Evolutionary conservation across 371 early-diverging fungal species (phyloP).

Genomic region (Apophysomyces ossiformis): DNA sequence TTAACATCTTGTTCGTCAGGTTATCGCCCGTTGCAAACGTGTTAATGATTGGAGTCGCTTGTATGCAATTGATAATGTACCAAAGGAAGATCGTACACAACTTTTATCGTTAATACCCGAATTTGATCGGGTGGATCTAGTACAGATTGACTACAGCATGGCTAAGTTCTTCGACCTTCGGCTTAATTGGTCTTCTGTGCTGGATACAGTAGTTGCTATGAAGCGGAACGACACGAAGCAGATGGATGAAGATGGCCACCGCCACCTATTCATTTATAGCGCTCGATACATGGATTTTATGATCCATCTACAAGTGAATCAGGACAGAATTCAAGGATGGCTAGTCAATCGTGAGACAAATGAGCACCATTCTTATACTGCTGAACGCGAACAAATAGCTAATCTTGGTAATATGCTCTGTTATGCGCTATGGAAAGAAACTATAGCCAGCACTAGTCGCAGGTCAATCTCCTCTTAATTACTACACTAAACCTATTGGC

Average conservation of each 20-base stretch:
- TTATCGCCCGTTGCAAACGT: conserved; percentile 36
- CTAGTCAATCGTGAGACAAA: conserved; percentile 42
- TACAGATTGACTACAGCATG: conserved; percentile 33
- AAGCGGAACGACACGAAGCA: conserved; percentile 27
- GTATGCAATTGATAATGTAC: conserved; percentile 20
- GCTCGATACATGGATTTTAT: conserved; percentile 50
- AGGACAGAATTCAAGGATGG: conserved; percentile 33
- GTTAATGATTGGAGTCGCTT: conserved; percentile 42
- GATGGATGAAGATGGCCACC: conserved; percentile 27
- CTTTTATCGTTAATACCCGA: conserved; percentile 30
- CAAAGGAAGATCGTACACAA: conserved; percentile 19
- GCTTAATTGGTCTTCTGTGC: conserved; percentile 37
- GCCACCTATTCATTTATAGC: conserved; percentile 40
- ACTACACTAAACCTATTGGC: too few species aligned
- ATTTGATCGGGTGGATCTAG: conserved; percentile 39
- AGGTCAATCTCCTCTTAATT: too few species aligned
- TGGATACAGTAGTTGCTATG: conserved; percentile 28
- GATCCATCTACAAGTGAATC: conserved; percentile 35
- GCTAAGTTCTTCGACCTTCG: conserved; percentile 23
- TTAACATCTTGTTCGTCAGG: conserved; percentile 22
- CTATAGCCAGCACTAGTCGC: background rate
- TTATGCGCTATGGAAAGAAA: conserved; percentile 36
- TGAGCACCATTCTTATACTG: conserved; percentile 22
- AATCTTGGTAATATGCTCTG: conserved; percentile 35
- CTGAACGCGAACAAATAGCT: conserved; percentile 40